Conservation (phyloP, 345 rosid species). For the Bretschneidera sinensis region DNA sequence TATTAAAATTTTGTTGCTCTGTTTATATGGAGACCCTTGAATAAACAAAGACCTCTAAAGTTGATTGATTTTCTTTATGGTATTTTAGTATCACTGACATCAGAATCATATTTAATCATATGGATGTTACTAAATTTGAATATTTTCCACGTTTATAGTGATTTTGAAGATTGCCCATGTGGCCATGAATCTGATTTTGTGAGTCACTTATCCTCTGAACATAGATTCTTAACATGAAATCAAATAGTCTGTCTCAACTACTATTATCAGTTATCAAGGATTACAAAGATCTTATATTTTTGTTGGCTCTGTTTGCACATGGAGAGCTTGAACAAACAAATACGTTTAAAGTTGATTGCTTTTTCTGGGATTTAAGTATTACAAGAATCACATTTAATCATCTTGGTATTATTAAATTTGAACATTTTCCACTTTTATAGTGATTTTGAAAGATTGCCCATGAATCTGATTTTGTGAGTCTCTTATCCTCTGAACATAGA, state of each 20-base stretch:
- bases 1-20: no score
- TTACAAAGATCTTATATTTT: no score
- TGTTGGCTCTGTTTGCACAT: background rate
- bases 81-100: no score
- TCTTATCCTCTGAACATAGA: no score
- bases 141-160: background rate
- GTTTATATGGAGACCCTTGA: background rate
- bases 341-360: background rate
- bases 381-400: background rate
- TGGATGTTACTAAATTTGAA: background rate
- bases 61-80: background rate
- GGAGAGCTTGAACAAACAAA: background rate
- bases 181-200: constrained; percentile 1
- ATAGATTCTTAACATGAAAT: background rate
- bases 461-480: background rate
- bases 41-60: no score
- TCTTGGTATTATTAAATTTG: background rate
- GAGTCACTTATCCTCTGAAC: no score
- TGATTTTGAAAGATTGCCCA: background rate
- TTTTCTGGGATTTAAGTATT: background rate
- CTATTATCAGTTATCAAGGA: background rate
- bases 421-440: background rate
- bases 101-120: background rate
- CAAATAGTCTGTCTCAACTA: background rate
- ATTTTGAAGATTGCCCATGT: background rate